Evolutionary conservation across 768 basidiomycete species (phyloP).

Genomic region (Tulasnella sp.): DNA sequence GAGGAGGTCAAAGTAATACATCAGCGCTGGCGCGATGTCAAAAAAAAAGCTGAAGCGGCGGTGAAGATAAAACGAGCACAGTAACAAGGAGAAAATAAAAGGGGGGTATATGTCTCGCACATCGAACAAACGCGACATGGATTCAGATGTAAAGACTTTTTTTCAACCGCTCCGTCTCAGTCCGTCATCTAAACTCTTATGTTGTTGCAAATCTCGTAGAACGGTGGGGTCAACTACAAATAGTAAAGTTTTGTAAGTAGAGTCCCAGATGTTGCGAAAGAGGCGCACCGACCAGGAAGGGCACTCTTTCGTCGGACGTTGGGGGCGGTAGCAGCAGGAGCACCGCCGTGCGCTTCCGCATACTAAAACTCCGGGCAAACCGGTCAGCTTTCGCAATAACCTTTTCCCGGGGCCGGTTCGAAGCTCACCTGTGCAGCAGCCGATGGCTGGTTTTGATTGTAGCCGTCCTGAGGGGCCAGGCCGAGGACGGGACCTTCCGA

Average conservation of each 20-base stretch:
- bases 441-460: background rate
- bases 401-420: background rate
- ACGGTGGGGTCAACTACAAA: slow-evolving; percentile 73
- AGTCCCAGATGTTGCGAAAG: background rate
- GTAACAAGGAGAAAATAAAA: background rate
- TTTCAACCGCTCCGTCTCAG: background rate
- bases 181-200: slow-evolving; percentile 26
- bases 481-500: slow-evolving; percentile 13
- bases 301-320: slow-evolving; percentile 94
- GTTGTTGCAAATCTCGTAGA: slow-evolving; percentile 75
- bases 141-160: background rate
- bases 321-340: slow-evolving; percentile 25
- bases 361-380: slow-evolving; percentile 25
- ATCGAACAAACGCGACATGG: background rate
- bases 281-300: slow-evolving; percentile 52
- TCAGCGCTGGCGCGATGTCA: background rate
- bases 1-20: background rate
- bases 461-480: background rate
- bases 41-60: background rate
- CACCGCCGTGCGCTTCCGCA: slow-evolving; percentile 40
- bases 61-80: background rate
- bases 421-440: background rate
- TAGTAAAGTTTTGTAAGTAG: background rate
- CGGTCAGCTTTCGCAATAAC: slow-evolving; percentile 7
- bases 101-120: background rate